phyloP scores from a whole-genome alignment of 163 green algal species.

The Scenedesmus sp. region DNA sequence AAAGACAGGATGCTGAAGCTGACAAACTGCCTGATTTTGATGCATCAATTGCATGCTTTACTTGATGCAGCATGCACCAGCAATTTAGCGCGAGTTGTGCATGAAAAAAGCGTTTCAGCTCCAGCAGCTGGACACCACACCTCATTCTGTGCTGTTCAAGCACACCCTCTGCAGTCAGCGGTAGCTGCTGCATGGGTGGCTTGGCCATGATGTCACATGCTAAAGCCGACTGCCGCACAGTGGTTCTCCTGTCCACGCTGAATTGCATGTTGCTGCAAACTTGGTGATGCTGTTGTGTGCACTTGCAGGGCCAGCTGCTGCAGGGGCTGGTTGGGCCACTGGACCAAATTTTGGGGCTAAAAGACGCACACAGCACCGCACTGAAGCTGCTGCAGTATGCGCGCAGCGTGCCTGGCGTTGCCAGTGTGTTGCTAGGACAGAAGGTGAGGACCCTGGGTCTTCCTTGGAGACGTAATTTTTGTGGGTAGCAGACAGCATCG shows the following conservation, averaged over 20 bases:
- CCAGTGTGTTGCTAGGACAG: conserved; percentile 66
- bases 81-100: too few relatives aligned
- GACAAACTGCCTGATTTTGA: too few relatives aligned
- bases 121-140: too few relatives aligned
- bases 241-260: neutral
- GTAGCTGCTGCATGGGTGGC: neutral
- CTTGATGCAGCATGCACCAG: too few relatives aligned
- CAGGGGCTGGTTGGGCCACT: conserved; percentile 9
- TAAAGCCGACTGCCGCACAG: neutral
- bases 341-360: conserved; percentile 34
- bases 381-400: conserved; percentile 69
- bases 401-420: conserved; percentile 65
- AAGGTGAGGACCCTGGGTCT: conserved; percentile 54
- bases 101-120: too few relatives aligned
- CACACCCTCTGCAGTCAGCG: neutral
- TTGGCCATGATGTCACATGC: neutral
- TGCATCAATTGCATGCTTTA: too few relatives aligned
- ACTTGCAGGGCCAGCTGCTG: conserved; percentile 64
- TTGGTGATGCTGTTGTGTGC: neutral
- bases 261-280: neutral
- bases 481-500: neutral
- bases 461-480: neutral
- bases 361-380: neutral
- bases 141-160: too few relatives aligned
- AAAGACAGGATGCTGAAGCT: too few relatives aligned